Percentiles rank a stretch among this genome's conserved stretches.
Evolutionary conservation across 768 basidiomycete genomes (phyloP).

Genomic region (Glaciozyma martinii): DNA sequence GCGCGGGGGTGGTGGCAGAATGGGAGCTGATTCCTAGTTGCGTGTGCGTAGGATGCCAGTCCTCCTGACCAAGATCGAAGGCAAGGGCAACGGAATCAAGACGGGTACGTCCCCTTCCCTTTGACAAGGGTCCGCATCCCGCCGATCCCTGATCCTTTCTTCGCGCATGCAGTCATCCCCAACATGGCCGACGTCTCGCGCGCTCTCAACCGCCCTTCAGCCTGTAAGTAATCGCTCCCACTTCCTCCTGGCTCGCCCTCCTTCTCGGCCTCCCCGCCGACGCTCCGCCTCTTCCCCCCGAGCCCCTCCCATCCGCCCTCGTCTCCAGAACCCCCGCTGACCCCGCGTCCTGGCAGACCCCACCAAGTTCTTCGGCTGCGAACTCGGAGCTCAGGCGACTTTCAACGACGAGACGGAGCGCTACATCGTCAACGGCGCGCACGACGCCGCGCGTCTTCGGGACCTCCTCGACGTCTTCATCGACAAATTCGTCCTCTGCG

Average conservation of each 20-base stretch:
- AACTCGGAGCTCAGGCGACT: conserved; percentile 94
- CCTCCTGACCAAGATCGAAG: conserved; percentile 91
- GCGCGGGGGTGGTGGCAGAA: background rate
- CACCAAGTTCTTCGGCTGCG: conserved; percentile 98
- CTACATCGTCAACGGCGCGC: conserved; percentile 97
- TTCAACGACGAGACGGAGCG: conserved; percentile 94
- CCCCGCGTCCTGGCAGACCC: conserved; percentile 51
- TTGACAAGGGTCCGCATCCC: background rate
- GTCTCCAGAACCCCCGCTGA: background rate
- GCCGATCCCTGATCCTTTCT: background rate
- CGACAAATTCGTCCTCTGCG: conserved; percentile 96
- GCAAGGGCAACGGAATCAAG: conserved; percentile 99
- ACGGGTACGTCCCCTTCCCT: conserved; percentile 44
- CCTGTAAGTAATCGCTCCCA: conserved; percentile 43
- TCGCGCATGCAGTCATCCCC: conserved; percentile 55
- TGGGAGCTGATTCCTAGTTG: conserved; percentile 15
- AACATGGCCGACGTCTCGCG: conserved; percentile 98
- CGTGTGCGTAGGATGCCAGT: conserved; percentile 69
- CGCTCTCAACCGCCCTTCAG: conserved; percentile 84
- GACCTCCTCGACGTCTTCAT: conserved; percentile 96
- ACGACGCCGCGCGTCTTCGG: conserved; percentile 79
- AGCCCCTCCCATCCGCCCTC: background rate
- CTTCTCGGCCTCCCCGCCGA: background rate
- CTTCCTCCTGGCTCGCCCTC: background rate
- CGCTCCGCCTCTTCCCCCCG: background rate